Base-by-base conservation (phyloP, 441 rosid species). In the Sinapis alba region DNA sequence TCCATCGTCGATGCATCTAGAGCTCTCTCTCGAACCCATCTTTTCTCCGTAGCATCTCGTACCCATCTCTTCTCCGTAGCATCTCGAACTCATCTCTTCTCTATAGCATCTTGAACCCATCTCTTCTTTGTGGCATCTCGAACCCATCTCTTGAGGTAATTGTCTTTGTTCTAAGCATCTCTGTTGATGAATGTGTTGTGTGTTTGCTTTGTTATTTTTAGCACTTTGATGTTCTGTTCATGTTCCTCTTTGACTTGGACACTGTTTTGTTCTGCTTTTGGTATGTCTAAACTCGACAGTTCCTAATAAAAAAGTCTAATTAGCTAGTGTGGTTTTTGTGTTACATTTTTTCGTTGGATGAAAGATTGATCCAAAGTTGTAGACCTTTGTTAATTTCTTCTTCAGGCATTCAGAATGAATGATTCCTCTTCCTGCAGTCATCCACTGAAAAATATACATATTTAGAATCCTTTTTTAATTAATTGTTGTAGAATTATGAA, bases 341-440 rank as follows among this genome's bases (percentile, higher is more conserved):
- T 72, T 79, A 91, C 98, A 94, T 94, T 91, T 92, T 94, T 69
- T 94, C 84, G 16, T 68, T 61, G 16, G 98, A 85, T 16, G 97
- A 83, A 0, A 94, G 88, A 80, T 91, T 91, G 79, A 91, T 89
- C 98, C 98, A 94, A 56, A 91, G 96, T 78, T 91, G 98, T 41
- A 94, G 80, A 10, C 96, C 97, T 73, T 73, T 87, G 65, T 89
- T 81, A 10, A 77, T 68, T 69, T 90, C 97, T 53, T 84, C 90
- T 59, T 92, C 96, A 27, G 98, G 96, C 97, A 91, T 94, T 94
- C 98, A 10, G 97, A 91, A 83, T 94, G 98, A 79, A 91, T 82
- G 53, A 94, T 94, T 13, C 97, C 98, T 87, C 94, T 90, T 13
- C 98, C 98, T 72, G 96, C 97, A 61, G 98, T 94, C 97, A 94